Evolutionary conservation across 2,329 filamentous ascomycete species (phyloP).

Genomic region (Mollisiaceae sp.): DNA sequence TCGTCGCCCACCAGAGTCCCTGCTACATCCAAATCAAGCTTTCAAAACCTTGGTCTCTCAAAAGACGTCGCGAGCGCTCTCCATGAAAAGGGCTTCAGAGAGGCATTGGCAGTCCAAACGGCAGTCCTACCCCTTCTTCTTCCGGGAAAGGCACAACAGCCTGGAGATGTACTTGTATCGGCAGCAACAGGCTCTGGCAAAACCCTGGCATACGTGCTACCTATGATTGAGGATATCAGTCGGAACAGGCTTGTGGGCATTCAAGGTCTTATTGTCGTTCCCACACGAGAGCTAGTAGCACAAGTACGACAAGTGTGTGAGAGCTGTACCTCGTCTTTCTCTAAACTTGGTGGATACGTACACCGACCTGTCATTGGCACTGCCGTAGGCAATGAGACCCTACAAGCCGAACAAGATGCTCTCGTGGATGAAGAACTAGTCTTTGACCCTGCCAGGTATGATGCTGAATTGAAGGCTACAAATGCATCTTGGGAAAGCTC

Average conservation of each 20-base stretch:
- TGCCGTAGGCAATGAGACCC: slow-evolving; percentile 79
- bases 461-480: slow-evolving; percentile 47
- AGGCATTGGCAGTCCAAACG: slow-evolving; percentile 81
- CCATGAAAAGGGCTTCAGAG: slow-evolving; percentile 68
- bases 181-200: slow-evolving; percentile 96
- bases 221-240: slow-evolving; percentile 79
- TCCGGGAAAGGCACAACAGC: slow-evolving; percentile 62
- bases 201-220: slow-evolving; percentile 88
- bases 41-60: slow-evolving; percentile 67
- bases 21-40: slow-evolving; percentile 62
- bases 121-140: slow-evolving; percentile 81
- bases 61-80: slow-evolving; percentile 65
- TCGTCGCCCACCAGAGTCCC: slow-evolving; percentile 74
- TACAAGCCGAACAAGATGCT: slow-evolving; percentile 67
- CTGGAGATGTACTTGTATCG: slow-evolving; percentile 85
- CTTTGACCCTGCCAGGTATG: slow-evolving; percentile 70
- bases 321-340: slow-evolving; percentile 68
- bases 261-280: slow-evolving; percentile 83
- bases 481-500: slow-evolving; percentile 53
- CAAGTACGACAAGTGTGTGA: slow-evolving; percentile 84
- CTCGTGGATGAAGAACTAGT: slow-evolving; percentile 68
- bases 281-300: slow-evolving; percentile 86
- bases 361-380: slow-evolving; percentile 80
- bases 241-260: slow-evolving; percentile 68
- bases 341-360: slow-evolving; percentile 50